These are phyloP conservation scores for Jackrogersella multiformis DNA, from an alignment of 495 filamentous ascomycete species.

Conservation along the genomic window DNA sequence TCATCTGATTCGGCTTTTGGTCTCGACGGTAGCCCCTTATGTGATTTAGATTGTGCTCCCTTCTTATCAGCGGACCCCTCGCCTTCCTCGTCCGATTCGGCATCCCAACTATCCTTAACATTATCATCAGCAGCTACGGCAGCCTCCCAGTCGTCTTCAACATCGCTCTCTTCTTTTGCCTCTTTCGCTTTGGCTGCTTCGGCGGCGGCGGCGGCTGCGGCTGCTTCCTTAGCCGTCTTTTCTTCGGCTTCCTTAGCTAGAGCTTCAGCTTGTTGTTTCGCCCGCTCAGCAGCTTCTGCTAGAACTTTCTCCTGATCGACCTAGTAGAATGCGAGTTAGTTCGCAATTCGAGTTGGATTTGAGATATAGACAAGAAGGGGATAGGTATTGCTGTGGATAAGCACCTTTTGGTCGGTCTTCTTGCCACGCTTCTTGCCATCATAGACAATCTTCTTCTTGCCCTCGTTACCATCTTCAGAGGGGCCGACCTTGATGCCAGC, in stretches of 20 bases:
- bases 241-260: constrained; percentile 68
- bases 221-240: constrained; percentile 62
- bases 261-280: constrained; percentile 70
- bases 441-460: constrained; percentile 79
- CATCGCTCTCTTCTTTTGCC: constrained; percentile 64
- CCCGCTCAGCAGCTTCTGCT: constrained; percentile 75
- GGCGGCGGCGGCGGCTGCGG: constrained; percentile 64
- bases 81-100: constrained; percentile 79
- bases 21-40: constrained; percentile 50
- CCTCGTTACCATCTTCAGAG: constrained; percentile 66
- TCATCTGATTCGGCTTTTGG: constrained; percentile 52
- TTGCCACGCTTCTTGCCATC: constrained; percentile 79
- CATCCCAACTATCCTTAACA: constrained; percentile 96
- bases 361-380: neutral
- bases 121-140: constrained; percentile 78
- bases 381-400: constrained; percentile 24
- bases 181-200: constrained; percentile 62
- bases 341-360: neutral
- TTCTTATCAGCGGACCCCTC: constrained; percentile 41
- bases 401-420: constrained; percentile 75
- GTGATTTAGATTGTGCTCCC: neutral
- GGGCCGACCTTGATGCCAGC: constrained; percentile 85
- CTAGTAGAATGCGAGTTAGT: constrained; percentile 41
- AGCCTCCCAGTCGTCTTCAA: constrained; percentile 88
- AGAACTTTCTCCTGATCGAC: constrained; percentile 74